phyloP scores from a whole-genome alignment of 495 filamentous ascomycete species.

The Trichoderma virens region DNA sequence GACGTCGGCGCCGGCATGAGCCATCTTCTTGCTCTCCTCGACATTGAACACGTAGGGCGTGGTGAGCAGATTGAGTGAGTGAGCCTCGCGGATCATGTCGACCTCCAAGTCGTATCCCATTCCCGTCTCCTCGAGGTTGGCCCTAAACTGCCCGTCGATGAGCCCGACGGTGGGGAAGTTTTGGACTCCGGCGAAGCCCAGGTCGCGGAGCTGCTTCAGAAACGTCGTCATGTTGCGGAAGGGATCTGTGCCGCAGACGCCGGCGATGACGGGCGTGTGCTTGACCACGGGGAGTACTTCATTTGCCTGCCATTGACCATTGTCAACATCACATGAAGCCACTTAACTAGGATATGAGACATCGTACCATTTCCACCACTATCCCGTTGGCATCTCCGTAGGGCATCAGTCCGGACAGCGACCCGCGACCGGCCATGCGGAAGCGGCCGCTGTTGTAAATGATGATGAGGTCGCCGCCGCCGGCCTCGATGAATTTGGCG shows the following conservation, averaged over 20 bases:
- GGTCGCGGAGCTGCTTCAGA: conserved; percentile 44
- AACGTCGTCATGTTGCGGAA: conserved; percentile 53
- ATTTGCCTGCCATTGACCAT: conserved; percentile 33
- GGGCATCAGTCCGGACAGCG: conserved; percentile 63
- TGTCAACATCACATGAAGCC: background rate
- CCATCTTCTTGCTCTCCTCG: conserved; percentile 52
- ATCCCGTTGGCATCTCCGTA: conserved; percentile 66
- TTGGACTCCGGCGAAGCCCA: conserved; percentile 61
- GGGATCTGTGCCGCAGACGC: conserved; percentile 61
- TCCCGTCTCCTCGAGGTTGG: conserved; percentile 61
- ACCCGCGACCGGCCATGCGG: conserved; percentile 65
- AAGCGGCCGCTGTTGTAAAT: conserved; percentile 68
- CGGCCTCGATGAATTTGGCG: conserved; percentile 60
- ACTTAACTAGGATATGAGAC: background rate
- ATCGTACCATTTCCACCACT: conserved; percentile 59
- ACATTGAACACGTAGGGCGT: conserved; percentile 62
- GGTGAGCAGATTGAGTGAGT: conserved; percentile 51
- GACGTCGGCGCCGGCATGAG: conserved; percentile 55
- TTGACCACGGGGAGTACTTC: conserved; percentile 55
- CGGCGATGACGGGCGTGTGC: conserved; percentile 54
- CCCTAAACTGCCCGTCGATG: conserved; percentile 58
- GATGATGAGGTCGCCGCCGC: conserved; percentile 60
- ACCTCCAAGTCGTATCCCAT: conserved; percentile 61
- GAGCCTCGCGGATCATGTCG: conserved; percentile 51
- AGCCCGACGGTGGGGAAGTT: conserved; percentile 69